Conservation (phyloP, 2,329 filamentous ascomycete species). For the Clonostachys solani region DNA sequence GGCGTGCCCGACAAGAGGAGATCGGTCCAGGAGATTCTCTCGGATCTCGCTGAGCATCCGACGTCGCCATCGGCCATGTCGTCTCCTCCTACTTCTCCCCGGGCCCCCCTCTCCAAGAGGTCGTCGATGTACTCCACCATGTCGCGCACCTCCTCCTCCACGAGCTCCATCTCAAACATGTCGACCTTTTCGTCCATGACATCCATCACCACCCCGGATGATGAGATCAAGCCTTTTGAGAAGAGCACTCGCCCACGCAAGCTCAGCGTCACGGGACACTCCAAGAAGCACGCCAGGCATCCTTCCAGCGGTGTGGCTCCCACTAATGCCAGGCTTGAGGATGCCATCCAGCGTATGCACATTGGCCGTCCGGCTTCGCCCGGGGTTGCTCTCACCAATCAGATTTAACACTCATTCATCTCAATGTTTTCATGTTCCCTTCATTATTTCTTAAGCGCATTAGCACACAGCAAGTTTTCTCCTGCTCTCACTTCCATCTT, state of each 20-base stretch:
- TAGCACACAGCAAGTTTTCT: no score
- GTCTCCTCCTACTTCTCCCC: neutral
- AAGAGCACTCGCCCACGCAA: constrained; percentile 17
- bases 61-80: neutral
- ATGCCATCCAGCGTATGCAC: constrained; percentile 16
- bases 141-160: constrained; percentile 17
- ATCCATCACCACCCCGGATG: constrained; percentile 2
- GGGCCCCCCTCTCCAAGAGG: constrained; percentile 7
- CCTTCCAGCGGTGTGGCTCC: constrained; percentile 9
- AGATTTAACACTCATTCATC: constrained; percentile 7
- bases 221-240: constrained; percentile 10
- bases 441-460: no score
- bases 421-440: no score
- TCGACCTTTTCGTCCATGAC: constrained; percentile 16
- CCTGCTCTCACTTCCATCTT: no score
- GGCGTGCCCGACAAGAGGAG: constrained; percentile 12
- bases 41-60: constrained; percentile 14
- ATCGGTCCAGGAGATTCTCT: constrained; percentile 17
- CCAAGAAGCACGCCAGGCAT: constrained; percentile 13
- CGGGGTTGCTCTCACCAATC: constrained; percentile 17
- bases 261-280: constrained; percentile 18
- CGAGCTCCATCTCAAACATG: constrained; percentile 11
- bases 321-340: constrained; percentile 7
- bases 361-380: constrained; percentile 17
- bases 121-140: constrained; percentile 13